Base-by-base conservation (phyloP, 352 stramenopile species). In the Globisporangium barbulae region DNA sequence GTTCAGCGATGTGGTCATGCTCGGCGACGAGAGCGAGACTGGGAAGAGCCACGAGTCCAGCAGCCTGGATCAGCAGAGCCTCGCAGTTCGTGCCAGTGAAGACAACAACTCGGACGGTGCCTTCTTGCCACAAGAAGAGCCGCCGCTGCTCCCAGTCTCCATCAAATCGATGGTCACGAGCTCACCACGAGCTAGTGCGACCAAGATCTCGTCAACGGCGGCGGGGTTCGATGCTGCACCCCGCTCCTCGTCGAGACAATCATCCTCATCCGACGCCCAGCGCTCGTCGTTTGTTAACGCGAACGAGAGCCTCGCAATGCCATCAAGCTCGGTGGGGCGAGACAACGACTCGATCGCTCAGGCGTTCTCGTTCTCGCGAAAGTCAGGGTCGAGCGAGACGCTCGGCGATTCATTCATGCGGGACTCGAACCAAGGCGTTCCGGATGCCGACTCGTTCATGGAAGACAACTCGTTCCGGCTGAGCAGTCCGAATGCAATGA, bases 1-100 rank as follows among this genome's bases (percentile, higher is more conserved):
- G 17, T 17, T 63, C 12, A 63, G 57, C 42, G 44, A 53, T 19
- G 57, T 63, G 6, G 57, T 35, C 19, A 63, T 63, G 57, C 57
- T 63, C 19, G 57, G 47, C 22, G 57, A 53, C 44, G 57, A 63
- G 41, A n/a, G 13, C 53, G 49, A 31, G 5, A n/a, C n/a, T 15
- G 25, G 39, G 10, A 59, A 59, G 39, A 59, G 39, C 53, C 31
- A 19, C 53, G 42, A 63, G 44, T 55, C 47, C 19, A 56, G 57
- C n/a, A 56, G 35, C 21, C 30, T 63, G 13, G 57, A 30, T 13
- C 57, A 15, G 44, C 45, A 47, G 22, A 61, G 54, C 13, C 22
- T 37, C 10, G 35, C 39, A 17, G 10, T 52, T 25, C 37, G 13
- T n/a, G 35, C 35, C 5, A 59, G 53, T 19, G 37, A 42, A 42